phyloP scores from a whole-genome alignment of 495 filamentous ascomycete species.

The Penicillium paxilli region DNA sequence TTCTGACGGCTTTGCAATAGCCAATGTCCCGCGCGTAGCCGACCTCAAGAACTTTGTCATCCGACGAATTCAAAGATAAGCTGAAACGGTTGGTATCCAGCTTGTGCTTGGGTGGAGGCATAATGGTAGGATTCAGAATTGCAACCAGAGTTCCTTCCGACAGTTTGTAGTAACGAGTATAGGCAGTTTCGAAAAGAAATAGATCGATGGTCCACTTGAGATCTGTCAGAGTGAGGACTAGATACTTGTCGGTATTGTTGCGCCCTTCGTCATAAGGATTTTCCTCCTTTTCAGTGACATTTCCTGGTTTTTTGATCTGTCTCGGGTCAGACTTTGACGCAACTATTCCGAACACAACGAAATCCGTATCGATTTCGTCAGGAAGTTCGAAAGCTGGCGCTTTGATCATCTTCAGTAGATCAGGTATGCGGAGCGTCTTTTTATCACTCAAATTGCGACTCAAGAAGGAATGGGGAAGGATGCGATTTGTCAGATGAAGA shows the following conservation, averaged over 20 bases:
- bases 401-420: conserved; percentile 78
- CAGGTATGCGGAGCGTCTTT: conserved; percentile 74
- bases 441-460: conserved; percentile 74
- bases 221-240: conserved; percentile 86
- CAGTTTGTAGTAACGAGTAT: conserved; percentile 88
- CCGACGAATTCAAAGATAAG: conserved; percentile 75
- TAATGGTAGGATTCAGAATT: conserved; percentile 87
- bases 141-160: conserved; percentile 84
- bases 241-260: conserved; percentile 73
- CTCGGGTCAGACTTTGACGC: conserved; percentile 82
- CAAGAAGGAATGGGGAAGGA: conserved; percentile 79
- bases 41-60: conserved; percentile 87
- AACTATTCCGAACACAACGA: conserved; percentile 83
- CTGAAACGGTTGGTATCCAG: conserved; percentile 80
- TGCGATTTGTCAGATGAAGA: conserved; percentile 80
- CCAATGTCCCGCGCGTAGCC: conserved; percentile 83
- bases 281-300: conserved; percentile 38
- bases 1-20: conserved; percentile 81
- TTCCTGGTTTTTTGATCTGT: conserved; percentile 57
- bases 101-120: conserved; percentile 75
- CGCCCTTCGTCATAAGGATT: conserved; percentile 55
- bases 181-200: conserved; percentile 88
- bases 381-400: conserved; percentile 83
- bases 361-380: conserved; percentile 82
- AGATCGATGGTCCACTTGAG: conserved; percentile 89